Evolutionary conservation across 1,284 basidiomycete species (phyloP).

Genomic region (Heterobasidion parviporum): DNA sequence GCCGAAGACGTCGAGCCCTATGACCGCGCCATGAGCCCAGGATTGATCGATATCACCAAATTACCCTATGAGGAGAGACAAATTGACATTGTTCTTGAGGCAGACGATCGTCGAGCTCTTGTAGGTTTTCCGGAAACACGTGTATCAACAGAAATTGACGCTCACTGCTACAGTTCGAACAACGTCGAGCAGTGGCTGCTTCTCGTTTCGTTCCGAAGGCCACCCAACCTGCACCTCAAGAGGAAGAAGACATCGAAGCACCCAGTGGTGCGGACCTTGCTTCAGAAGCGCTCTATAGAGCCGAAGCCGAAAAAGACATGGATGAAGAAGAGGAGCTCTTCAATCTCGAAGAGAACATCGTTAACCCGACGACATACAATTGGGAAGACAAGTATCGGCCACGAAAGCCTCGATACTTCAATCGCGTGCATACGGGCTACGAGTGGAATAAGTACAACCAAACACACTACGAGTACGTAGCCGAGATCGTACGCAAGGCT

Average conservation of each 20-base stretch:
- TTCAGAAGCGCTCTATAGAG: slow-evolving; percentile 79
- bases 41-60: slow-evolving; percentile 59
- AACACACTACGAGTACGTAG: slow-evolving; percentile 90
- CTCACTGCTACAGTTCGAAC: slow-evolving; percentile 47
- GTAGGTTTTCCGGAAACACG: slow-evolving; percentile 36
- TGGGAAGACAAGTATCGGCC: slow-evolving; percentile 99
- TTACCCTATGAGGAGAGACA: slow-evolving; percentile 72
- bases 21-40: slow-evolving; percentile 77
- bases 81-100: slow-evolving; percentile 65
- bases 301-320: slow-evolving; percentile 84
- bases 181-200: slow-evolving; percentile 69
- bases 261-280: slow-evolving; percentile 71
- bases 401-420: slow-evolving; percentile 98
- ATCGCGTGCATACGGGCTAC: slow-evolving; percentile 99
- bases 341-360: slow-evolving; percentile 82
- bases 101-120: slow-evolving; percentile 57
- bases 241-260: slow-evolving; percentile 39
- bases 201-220: slow-evolving; percentile 82
- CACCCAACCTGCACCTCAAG: slow-evolving; percentile 40
- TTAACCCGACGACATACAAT: slow-evolving; percentile 79
- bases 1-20: slow-evolving; percentile 69
- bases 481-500: background rate
- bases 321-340: slow-evolving; percentile 95
- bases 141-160: slow-evolving; percentile 6
- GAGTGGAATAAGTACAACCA: slow-evolving; percentile 99